These are phyloP conservation scores for Schrenkiella parvula DNA, from an alignment of 345 rosid genomes.

Conservation along the genomic window DNA sequence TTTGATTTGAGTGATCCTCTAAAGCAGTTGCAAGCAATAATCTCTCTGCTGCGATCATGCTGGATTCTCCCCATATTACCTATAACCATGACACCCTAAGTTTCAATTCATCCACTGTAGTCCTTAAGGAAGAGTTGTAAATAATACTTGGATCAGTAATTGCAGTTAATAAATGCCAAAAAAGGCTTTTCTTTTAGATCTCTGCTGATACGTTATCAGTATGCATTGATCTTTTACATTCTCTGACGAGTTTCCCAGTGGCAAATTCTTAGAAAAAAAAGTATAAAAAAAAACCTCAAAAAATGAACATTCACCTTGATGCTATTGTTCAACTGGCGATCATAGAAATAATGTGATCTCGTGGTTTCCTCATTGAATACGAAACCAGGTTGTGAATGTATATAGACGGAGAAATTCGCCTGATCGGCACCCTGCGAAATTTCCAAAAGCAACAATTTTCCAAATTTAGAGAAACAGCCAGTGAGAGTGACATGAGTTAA, in stretches of 20 bases:
- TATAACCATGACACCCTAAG: slow-evolving; percentile 22
- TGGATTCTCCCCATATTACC: slow-evolving; percentile 90
- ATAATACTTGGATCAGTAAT: background rate
- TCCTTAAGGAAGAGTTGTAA: background rate
- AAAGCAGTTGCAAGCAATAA: slow-evolving; percentile 70
- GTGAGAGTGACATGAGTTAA: background rate
- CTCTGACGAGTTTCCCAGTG: background rate
- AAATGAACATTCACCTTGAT: slow-evolving; percentile 48
- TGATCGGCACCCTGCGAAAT: slow-evolving; percentile 53
- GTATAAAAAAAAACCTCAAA: background rate
- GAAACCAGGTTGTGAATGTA: slow-evolving; percentile 81
- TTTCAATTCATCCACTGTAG: background rate
- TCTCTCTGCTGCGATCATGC: slow-evolving; percentile 88
- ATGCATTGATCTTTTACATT: background rate
- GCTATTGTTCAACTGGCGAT: slow-evolving; percentile 69
- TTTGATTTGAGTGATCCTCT: slow-evolving; percentile 71
- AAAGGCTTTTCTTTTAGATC: background rate
- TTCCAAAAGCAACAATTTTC: slow-evolving; percentile 2
- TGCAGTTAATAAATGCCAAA: background rate
- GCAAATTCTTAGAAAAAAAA: no score
- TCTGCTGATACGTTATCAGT: background rate
- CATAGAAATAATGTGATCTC: slow-evolving; percentile 56
- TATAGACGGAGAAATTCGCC: slow-evolving; percentile 57
- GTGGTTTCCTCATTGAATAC: slow-evolving; percentile 65
- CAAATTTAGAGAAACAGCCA: background rate